Conservation (phyloP, 345 rosid species). For the Moricandia arvensis region DNA sequence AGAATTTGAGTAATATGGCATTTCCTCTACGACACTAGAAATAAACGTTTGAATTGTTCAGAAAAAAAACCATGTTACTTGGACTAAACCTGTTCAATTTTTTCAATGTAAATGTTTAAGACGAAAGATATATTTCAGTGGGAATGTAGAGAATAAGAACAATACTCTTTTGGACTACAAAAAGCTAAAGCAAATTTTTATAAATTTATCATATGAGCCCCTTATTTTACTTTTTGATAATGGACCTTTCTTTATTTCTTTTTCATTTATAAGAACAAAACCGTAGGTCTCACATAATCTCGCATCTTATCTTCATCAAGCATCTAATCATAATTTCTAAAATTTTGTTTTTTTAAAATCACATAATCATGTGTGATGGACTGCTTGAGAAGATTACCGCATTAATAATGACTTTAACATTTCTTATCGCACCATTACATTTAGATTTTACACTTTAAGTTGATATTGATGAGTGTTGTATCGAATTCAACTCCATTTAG, state of each 20-base stretch:
- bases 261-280: neutral
- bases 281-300: neutral
- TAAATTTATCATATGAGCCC: conserved; percentile 21
- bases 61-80: neutral
- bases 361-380: neutral
- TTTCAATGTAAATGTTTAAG: neutral
- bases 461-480: too few relatives aligned
- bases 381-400: too few relatives aligned
- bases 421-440: too few relatives aligned
- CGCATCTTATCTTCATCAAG: conserved; percentile 9
- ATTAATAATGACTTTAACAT: too few relatives aligned
- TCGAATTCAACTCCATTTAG: too few relatives aligned
- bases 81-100: neutral
- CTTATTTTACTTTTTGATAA: conserved; percentile 13
- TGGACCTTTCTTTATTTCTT: neutral
- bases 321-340: neutral
- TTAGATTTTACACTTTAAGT: too few relatives aligned
- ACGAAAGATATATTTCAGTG: neutral
- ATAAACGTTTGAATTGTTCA: neutral
- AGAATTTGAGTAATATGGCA: neutral
- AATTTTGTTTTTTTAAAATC: too few relatives aligned
- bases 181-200: conserved; percentile 4
- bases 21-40: neutral
- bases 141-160: conserved; percentile 22
- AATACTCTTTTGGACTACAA: conserved; percentile 26